These are phyloP conservation scores for Linnemannia hyalina DNA, from an alignment of 192 early-diverging fungal genomes.

Conservation along the genomic window DNA sequence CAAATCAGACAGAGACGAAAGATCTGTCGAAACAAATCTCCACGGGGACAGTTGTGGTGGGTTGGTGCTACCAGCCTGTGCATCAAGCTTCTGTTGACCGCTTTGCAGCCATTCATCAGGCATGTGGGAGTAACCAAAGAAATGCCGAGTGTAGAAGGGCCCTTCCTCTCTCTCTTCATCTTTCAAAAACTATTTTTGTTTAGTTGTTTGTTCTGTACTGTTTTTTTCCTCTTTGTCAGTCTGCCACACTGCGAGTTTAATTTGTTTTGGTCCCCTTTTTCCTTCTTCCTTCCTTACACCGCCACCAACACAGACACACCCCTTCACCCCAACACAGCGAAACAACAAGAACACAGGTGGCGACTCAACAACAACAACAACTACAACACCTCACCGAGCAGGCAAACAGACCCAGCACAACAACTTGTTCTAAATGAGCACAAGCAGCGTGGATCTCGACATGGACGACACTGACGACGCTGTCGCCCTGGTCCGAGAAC, in stretches of 20 bases:
- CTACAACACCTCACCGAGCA: neutral
- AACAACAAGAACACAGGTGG: neutral
- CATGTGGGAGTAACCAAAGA: conserved; percentile 6
- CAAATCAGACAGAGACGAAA: conserved; percentile 33
- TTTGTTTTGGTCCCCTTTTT: neutral
- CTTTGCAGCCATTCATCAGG: conserved; percentile 15
- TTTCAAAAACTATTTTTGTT: conserved; percentile 18
- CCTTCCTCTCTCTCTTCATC: conserved; percentile 17
- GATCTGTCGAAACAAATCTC: conserved; percentile 1
- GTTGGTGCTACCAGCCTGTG: neutral
- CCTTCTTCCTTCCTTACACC: neutral
- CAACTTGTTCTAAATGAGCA: neutral
- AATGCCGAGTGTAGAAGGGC: conserved; percentile 45
- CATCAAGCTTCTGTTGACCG: conserved; percentile 1
- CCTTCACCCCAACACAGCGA: neutral
- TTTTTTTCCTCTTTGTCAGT: neutral
- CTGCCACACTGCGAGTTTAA: neutral
- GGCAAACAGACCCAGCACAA: neutral
- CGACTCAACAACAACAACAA: neutral
- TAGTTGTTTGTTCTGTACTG: neutral
- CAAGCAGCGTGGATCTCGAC: neutral
- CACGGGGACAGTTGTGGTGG: conserved; percentile 16
- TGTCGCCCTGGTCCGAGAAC: neutral
- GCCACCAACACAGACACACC: no score
- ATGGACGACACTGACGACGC: neutral